A percentile compares a stretch with the other conserved stretches of the same genome.
Evolutionary conservation across 2,329 filamentous ascomycete genomes (phyloP).

Genomic region (Sclerotinia nivalis): DNA sequence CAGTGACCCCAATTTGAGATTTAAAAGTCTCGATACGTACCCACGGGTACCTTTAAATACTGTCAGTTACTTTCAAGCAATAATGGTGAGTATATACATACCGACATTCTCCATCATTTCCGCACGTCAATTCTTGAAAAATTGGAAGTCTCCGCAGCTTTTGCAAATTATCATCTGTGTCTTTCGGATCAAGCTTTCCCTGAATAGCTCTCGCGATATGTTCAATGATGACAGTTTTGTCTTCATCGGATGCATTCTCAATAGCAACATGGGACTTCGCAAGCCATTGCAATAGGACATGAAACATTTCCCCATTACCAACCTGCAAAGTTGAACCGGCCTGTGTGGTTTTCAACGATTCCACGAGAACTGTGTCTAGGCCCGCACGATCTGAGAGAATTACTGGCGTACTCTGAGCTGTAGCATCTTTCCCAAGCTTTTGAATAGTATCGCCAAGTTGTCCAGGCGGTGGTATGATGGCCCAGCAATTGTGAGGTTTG

Average conservation of each 20-base stretch:
- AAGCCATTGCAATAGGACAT: slow-evolving; percentile 8
- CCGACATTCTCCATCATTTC: neutral
- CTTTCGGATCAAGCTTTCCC: neutral
- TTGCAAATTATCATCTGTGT: neutral
- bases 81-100: neutral
- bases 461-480: neutral
- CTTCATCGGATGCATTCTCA: neutral
- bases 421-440: slow-evolving; percentile 1
- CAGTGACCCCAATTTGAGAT: slow-evolving; percentile 27
- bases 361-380: neutral
- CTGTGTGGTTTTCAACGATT: neutral
- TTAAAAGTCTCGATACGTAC: slow-evolving; percentile 22
- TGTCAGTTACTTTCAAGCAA: neutral
- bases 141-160: slow-evolving; percentile 11
- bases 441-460: neutral
- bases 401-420: neutral
- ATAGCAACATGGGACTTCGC: neutral
- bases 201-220: neutral
- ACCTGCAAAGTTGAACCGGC: neutral
- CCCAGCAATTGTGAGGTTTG: slow-evolving; percentile 18
- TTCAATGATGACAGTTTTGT: slow-evolving; percentile 14
- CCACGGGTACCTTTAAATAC: slow-evolving; percentile 24
- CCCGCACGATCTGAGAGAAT: neutral
- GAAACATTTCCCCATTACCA: neutral
- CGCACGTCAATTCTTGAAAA: slow-evolving; percentile 7